These are phyloP conservation scores for Psilocybe azurescens DNA, from an alignment of 768 basidiomycete species.

Conservation along the genomic window DNA sequence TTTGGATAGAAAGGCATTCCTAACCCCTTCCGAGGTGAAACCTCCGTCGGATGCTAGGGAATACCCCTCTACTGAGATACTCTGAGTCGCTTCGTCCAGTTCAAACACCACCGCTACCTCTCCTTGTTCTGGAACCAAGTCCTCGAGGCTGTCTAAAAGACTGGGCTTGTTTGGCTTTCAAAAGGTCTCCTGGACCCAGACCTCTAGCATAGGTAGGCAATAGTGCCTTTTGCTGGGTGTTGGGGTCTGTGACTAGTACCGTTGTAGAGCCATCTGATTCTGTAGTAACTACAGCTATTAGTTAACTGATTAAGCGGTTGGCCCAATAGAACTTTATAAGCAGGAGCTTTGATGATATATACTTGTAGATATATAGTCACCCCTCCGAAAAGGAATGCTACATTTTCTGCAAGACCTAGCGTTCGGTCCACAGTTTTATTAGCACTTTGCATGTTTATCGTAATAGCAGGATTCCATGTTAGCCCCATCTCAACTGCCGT, in stretches of 20 bases:
- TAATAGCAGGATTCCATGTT: no score
- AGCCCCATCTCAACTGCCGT: no score
- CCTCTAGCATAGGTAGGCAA: constrained; percentile 16
- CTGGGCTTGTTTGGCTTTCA: background rate
- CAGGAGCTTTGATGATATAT: constrained; percentile 28
- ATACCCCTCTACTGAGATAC: background rate
- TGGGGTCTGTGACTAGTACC: constrained; percentile 31
- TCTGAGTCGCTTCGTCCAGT: background rate
- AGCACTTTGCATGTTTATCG: no score
- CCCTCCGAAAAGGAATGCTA: constrained; percentile 27
- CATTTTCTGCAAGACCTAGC: constrained; percentile 32
- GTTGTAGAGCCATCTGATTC: constrained; percentile 20
- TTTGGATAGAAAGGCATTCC: background rate
- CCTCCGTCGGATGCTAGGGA: background rate
- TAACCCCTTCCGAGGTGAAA: background rate
- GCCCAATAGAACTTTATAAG: constrained; percentile 35
- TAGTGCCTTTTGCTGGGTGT: constrained; percentile 12
- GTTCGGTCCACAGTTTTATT: constrained; percentile 16
- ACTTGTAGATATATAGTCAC: constrained; percentile 31
- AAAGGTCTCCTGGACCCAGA: background rate
- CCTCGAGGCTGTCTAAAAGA: constrained; percentile 24
- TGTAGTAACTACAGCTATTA: constrained; percentile 20
- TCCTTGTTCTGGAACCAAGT: constrained; percentile 17
- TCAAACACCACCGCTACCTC: constrained; percentile 13
- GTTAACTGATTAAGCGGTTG: constrained; percentile 35